Evolutionary conservation across 2,329 filamentous ascomycete genomes (phyloP), one percentile per base, ranked within the genome.

Genomic region (Tetracladium maxilliforme): DNA sequence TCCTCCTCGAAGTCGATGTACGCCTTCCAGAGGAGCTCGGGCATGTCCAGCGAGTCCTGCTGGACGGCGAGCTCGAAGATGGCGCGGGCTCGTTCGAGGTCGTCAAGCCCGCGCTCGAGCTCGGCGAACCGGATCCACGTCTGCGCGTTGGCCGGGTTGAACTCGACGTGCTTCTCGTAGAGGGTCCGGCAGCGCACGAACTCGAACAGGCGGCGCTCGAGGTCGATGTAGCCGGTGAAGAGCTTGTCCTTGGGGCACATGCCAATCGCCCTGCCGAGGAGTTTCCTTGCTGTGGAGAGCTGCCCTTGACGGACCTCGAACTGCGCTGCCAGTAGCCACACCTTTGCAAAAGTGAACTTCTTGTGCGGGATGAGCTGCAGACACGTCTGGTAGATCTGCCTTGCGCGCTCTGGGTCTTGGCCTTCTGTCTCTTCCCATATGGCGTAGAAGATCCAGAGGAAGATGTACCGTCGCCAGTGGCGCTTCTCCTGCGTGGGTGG

Each of bases 1-100:
- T 92, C 83, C 45, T 95, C 87, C 52, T 98, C 90, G 44, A 95
- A 95, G 50, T 98, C 90, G 40, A 98, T 95, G 50, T 93, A 98
- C 2, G 84, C 74, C 55, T 95, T 95, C 90, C 90, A 98, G 3
- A 95, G 61, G 25, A 95, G 61, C 54, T 98, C 90, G 0, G 90
- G 90, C 90, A 98, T 98, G 49, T 98, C 90, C 10, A 98, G 63
- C 16, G 73, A 67, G 2, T 75, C 64, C 48, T 95, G 86, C 24
- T 69, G 62, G 32, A 94, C 76, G 4, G 82, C 87, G 15, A 95
- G 63, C 52, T 95, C 87, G 45, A 84, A 95, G 38, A 98, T 93
- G 22, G 79, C 86, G 21, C 90, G 67, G 10, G 82, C 75, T 16
- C 90, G 77, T 12, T 92, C 84, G 4, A 86, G 54, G 42, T 98